phyloP scores from a whole-genome alignment of 495 filamentous ascomycete genomes.

The Evansstolkia leycettana region DNA sequence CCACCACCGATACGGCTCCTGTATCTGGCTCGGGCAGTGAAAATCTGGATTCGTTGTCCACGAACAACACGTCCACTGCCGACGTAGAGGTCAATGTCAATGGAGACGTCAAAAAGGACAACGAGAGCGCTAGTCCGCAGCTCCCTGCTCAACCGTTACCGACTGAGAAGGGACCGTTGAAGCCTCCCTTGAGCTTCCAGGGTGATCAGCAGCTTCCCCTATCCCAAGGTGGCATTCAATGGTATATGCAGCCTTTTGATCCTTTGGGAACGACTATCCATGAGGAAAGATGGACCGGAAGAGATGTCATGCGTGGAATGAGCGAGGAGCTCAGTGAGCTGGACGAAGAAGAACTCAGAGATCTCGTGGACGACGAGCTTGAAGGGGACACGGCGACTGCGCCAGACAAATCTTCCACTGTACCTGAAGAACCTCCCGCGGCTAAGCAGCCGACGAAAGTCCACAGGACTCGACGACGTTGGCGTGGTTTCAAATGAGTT shows the following conservation, averaged over 20 bases:
- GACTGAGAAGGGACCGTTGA: conserved; percentile 18
- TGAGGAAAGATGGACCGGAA: conserved; percentile 67
- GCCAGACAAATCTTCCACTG: conserved; percentile 4
- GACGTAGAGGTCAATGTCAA: conserved; percentile 6
- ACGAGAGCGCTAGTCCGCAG: conserved; percentile 28
- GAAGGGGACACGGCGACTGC: conserved; percentile 9
- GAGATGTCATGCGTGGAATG: conserved; percentile 62
- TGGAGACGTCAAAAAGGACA: conserved; percentile 10
- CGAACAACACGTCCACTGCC: background rate
- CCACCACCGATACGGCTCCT: background rate
- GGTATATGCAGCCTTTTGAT: conserved; percentile 79
- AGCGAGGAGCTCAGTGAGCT: conserved; percentile 82
- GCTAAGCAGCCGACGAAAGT: conserved; percentile 14
- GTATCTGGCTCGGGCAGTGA: background rate
- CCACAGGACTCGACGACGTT: conserved; percentile 27
- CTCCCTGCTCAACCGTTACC: conserved; percentile 16
- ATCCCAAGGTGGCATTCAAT: conserved; percentile 64
- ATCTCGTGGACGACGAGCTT: conserved; percentile 37
- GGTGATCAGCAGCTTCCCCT: conserved; percentile 44
- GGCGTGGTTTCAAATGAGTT: conserved; percentile 21
- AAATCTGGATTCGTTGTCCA: conserved; percentile 2
- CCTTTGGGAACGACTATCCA: conserved; percentile 62
- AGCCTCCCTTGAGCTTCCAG: conserved; percentile 33
- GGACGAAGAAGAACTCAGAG: conserved; percentile 74
- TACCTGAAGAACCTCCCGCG: conserved; percentile 1